Conservation (phyloP, 305 asterid genomes). For the Fraxinus greggii region DNA sequence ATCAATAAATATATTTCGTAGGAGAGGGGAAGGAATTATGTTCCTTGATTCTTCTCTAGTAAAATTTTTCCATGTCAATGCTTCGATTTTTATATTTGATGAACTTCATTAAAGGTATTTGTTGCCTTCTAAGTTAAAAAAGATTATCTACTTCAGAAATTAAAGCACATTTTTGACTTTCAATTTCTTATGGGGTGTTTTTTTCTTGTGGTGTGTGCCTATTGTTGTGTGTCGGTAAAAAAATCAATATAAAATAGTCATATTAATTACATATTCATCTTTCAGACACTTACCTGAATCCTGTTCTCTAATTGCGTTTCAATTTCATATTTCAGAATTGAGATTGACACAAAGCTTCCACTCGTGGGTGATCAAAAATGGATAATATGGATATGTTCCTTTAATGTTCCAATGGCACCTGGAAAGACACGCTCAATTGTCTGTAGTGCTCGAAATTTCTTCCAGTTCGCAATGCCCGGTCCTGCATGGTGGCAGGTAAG, state of each 20-base stretch:
- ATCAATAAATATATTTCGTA: background rate
- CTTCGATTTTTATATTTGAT: background rate
- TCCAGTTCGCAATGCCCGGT: constrained; percentile 88
- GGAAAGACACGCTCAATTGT: constrained; percentile 99
- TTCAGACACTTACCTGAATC: background rate
- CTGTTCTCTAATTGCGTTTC: constrained; percentile 1
- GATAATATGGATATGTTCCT: constrained; percentile 99
- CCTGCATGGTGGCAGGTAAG: constrained; percentile 98
- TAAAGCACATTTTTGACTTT: background rate
- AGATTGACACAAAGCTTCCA: constrained; percentile 93
- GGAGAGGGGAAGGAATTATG: background rate
- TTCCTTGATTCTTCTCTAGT: background rate
- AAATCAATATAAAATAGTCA: background rate
- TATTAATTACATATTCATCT: background rate
- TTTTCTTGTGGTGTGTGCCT: background rate
- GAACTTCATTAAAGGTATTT: background rate
- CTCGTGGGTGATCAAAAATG: constrained; percentile 84
- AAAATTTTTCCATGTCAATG: background rate
- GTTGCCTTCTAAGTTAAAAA: background rate
- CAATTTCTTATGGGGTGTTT: background rate
- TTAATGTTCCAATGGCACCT: constrained; percentile 97
- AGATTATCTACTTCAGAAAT: background rate
- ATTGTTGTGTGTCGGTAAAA: background rate
- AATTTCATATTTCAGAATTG: constrained; percentile 53
- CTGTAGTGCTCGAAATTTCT: constrained; percentile 93